A percentile compares a stretch with the other conserved stretches of the same genome.
Conservation (phyloP, 2,329 filamentous ascomycete genomes). For the Myriosclerotinia duriaeana region DNA sequence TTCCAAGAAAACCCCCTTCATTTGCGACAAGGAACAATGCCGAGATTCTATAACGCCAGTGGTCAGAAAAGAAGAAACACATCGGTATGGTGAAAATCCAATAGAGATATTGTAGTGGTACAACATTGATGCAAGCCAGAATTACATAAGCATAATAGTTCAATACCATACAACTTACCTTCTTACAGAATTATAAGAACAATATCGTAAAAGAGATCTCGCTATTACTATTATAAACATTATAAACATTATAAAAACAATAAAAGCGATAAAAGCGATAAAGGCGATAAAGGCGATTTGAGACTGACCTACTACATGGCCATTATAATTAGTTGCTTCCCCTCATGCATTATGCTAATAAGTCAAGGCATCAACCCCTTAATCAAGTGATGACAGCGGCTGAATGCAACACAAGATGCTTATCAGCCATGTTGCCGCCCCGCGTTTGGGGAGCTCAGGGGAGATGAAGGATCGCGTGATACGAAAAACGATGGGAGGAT, state of each 20-base stretch:
- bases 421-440: not conserved
- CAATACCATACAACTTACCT: no score
- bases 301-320: no score
- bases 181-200: no score
- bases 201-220: no score
- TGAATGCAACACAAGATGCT: not conserved
- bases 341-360: not conserved
- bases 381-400: not conserved
- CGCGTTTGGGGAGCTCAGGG: not conserved
- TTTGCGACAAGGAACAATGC: not conserved
- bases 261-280: no score
- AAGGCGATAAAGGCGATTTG: no score
- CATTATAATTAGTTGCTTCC: not conserved
- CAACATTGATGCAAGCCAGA: not conserved
- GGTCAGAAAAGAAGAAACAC: not conserved
- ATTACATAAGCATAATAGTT: no score
- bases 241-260: no score
- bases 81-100: no score
- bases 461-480: not conserved
- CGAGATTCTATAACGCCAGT: not conserved
- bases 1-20: not conserved
- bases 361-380: not conserved
- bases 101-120: not conserved
- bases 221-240: no score
- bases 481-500: not conserved